Evolutionary conservation across 2,329 filamentous ascomycete genomes (phyloP), one percentile per base, ranked within the genome.

Genomic region (Colletotrichum australisinense): DNA sequence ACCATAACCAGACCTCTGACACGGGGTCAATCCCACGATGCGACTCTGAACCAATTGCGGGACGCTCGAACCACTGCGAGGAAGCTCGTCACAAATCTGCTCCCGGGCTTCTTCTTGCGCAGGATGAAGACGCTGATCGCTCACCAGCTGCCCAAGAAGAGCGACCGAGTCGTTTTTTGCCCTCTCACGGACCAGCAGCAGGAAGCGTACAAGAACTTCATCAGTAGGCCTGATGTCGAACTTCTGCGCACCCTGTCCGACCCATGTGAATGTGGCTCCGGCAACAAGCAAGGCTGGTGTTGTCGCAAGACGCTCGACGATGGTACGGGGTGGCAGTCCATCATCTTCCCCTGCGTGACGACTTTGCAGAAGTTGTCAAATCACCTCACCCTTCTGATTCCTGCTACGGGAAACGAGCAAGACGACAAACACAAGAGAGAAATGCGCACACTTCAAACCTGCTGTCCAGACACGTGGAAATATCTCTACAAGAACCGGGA

Each of bases 41-140:
- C 96, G 11, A 98, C 95, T 0, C 84, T 93, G 24, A 88, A 93
- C 22, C 94, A 98, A 80, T 90, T 99, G 11, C 95, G 94, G 73
- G 89, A 91, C 69, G 95, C 95, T 1, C 88, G 97, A 60, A 92
- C 91, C 75, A 97, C 94, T 1, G 97, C 97, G 0, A 91, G 93
- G 77, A 94, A 95, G 76, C 89, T 99, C 3, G 94, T 96, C 1
- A 87, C 95, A 46, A 97, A 98, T 71, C 89, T 99, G 0, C 87
- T 99, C 3, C 97, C 97, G 0, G 90, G 91, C 16, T 97, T 97
- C 81, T 98, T 99, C 77, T 87, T 98, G 2, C 93, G 97, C 1
- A 92, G 97, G 2, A 97, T 98, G 90, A 99, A 99, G 85, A 92
- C 92, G 0, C 86, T 98, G 19, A 98, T 99, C 73, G 95, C 95